Base-by-base conservation (phyloP, 371 early-diverging fungal genomes). In the Rhizopus microsporus region DNA sequence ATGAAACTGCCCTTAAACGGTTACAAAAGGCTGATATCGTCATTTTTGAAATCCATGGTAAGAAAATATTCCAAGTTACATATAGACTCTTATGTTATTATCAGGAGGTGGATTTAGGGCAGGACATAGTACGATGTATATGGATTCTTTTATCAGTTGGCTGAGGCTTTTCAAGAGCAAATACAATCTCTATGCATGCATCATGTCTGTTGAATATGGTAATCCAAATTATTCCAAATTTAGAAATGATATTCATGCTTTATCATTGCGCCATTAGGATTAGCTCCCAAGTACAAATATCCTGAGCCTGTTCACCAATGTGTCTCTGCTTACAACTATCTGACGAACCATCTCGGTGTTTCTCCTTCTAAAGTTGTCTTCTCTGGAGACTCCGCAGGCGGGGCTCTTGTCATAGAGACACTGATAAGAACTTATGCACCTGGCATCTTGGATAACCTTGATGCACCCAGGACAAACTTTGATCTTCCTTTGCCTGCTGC, bases 161-260 rank as follows among this genome's bases (percentile, higher is more conserved):
- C 60, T 83, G 59, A 67, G 72, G 29, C 57, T 72, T 23, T 54
- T 81, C 34, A 78, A 81, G 48, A 53, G 62, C 23, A 80, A 72
- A 40, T 68, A 83, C 51, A 68, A 69, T 52, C n/a, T 83, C 52
- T 72, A 81, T 57, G 75, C 77, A 23, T 74, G 77, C 3, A 63
- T 83, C 29, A 71, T 83, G 57, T 78, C 80, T 0, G 61, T 83
- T 30, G 82, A 83, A 59, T 83, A 83, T 58, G 67, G 83, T 78
- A 76, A 44, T 38, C 31, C 13, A 12, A 15, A 31, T 5, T 39
- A 32, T 34, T 12, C 32, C 9, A 15, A 16, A 39, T 43, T 45
- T 45, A 42, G 29, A 31, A 38, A 52, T 39, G 0, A 39, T 7
- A 39, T 32, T 29, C 37, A 34, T n/a, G 9, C 3, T n/a, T 23